Conservation (phyloP, 2,329 filamentous ascomycete species). For the Pseudocercospora macadamiae region DNA sequence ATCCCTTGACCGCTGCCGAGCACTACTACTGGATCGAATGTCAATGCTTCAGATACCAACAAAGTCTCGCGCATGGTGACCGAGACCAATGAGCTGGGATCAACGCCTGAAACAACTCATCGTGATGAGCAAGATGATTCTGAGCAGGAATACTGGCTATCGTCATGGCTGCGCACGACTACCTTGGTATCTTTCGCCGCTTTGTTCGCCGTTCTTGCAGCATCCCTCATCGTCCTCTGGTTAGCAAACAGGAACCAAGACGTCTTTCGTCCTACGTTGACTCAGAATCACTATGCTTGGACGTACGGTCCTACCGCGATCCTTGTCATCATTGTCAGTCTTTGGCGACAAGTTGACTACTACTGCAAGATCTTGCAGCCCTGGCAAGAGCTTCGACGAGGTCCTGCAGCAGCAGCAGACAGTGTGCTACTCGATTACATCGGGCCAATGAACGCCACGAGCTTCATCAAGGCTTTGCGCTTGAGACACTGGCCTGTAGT, state of each 20-base stretch:
- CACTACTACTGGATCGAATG: too few species aligned
- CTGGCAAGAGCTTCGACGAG: conserved; percentile 5
- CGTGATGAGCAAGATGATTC: too few species aligned
- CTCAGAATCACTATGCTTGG: conserved; percentile 14
- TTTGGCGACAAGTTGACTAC: conserved; percentile 15
- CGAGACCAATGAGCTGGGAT: too few species aligned
- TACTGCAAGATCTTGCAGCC: conserved; percentile 15
- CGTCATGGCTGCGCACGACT: too few species aligned
- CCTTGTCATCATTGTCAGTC: conserved; percentile 9
- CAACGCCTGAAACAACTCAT: too few species aligned
- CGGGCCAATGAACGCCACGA: conserved; percentile 3
- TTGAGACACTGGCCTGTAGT: too few species aligned
- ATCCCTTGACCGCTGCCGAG: too few species aligned
- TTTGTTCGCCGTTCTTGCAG: background rate
- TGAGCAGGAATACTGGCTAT: too few species aligned
- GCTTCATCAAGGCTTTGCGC: too few species aligned
- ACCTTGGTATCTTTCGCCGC: background rate
- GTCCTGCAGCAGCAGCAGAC: background rate
- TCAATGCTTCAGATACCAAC: too few species aligned
- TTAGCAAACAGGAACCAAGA: conserved; percentile 1
- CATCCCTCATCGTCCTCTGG: conserved; percentile 8
- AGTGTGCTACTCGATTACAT: conserved; percentile 12
- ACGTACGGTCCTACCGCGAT: conserved; percentile 17
- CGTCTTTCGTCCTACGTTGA: conserved; percentile 2
- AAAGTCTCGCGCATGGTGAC: too few species aligned